Conservation (phyloP, 2,329 filamentous ascomycete species). For the Colletotrichum siamense region DNA sequence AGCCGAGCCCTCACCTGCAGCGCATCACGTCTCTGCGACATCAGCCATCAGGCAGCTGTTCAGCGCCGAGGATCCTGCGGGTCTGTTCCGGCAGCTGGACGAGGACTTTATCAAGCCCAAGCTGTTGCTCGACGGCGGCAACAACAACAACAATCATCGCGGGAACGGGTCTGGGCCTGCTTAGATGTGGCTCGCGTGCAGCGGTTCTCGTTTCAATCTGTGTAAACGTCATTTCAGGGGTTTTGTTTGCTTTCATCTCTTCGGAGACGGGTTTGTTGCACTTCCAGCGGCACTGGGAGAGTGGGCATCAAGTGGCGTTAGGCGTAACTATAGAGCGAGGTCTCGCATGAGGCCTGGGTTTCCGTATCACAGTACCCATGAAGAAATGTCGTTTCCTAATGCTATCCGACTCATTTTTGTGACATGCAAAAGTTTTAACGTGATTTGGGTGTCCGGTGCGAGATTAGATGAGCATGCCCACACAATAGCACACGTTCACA, state of each 20-base stretch:
- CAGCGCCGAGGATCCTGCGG: conserved; percentile 85
- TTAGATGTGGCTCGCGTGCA: neutral
- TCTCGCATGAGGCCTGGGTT: neutral
- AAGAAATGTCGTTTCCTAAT: neutral
- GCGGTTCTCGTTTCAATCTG: neutral
- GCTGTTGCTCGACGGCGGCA: conserved; percentile 77
- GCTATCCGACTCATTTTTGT: neutral
- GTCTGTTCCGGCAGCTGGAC: conserved; percentile 89
- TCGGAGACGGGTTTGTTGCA: neutral
- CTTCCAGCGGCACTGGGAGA: neutral
- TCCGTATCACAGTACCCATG: neutral
- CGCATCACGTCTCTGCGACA: conserved; percentile 68
- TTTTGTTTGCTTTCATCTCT: neutral
- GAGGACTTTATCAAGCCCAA: conserved; percentile 96
- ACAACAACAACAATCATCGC: neutral
- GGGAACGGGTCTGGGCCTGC: conserved; percentile 15
- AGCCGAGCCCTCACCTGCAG: conserved; percentile 20
- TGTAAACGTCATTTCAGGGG: neutral
- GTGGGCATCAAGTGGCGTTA: conserved; percentile 13
- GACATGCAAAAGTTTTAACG: neutral
- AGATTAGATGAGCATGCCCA: neutral
- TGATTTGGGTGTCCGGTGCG: neutral
- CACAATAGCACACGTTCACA: neutral
- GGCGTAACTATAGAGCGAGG: conserved; percentile 10
- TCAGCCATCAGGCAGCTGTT: conserved; percentile 83